Evolutionary conservation across 768 basidiomycete genomes (phyloP).

Genomic region (Calvatia gigantea): DNA sequence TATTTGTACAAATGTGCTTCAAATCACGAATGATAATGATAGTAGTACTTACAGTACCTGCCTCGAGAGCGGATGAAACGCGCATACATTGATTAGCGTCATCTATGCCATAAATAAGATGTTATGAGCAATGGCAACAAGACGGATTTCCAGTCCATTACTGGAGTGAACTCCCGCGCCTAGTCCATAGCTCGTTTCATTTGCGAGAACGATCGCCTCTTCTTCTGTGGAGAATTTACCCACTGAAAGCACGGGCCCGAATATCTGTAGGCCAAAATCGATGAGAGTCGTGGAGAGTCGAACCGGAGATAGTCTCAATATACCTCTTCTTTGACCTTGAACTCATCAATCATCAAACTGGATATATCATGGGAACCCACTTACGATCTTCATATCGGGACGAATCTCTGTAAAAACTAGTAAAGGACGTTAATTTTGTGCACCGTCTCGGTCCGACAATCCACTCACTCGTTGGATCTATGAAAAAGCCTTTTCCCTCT

Average conservation of each 20-base stretch:
- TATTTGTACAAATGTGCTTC: constrained; percentile 7
- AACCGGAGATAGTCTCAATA: constrained; percentile 14
- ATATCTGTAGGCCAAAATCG: constrained; percentile 58
- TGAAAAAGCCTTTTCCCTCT: constrained; percentile 75
- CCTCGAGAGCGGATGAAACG: constrained; percentile 81
- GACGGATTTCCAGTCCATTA: constrained; percentile 31
- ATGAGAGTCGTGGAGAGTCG: constrained; percentile 7
- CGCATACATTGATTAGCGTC: constrained; percentile 89
- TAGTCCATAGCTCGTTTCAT: constrained; percentile 87
- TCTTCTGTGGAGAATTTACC: constrained; percentile 84
- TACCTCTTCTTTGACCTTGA: constrained; percentile 70
- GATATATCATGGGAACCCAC: constrained; percentile 19
- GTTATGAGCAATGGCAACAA: constrained; percentile 1
- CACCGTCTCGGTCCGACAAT: not conserved
- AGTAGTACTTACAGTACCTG: constrained; percentile 67
- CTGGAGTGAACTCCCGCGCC: constrained; percentile 90
- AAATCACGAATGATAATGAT: not conserved
- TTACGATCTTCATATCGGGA: constrained; percentile 82
- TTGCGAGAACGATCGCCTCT: constrained; percentile 81
- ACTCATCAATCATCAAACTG: constrained; percentile 4
- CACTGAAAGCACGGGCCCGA: constrained; percentile 88
- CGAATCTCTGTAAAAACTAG: constrained; percentile 81
- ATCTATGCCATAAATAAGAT: constrained; percentile 29
- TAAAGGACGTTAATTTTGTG: constrained; percentile 1
- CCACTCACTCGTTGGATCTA: constrained; percentile 82